Conservation (phyloP, 306 rosid species). For the Medicago arabica region DNA sequence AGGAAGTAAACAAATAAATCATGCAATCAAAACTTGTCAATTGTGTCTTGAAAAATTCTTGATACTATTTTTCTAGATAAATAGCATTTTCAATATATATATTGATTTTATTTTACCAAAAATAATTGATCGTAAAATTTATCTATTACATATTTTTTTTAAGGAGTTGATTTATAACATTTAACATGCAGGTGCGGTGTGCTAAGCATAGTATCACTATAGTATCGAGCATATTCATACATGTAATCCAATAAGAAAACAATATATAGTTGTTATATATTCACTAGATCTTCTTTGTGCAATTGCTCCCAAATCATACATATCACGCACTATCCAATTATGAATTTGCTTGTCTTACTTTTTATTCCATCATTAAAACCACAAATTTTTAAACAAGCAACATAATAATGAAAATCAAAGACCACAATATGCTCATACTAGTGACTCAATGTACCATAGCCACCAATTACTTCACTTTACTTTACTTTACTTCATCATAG, state of each 20-base stretch:
- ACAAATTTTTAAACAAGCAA: conserved; percentile 27
- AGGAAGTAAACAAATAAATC: too few relatives aligned
- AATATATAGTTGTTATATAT: conserved; percentile 39
- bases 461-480: conserved; percentile 1
- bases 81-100: too few relatives aligned
- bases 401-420: conserved; percentile 28
- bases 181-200: background rate
- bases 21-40: too few relatives aligned
- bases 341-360: conserved; percentile 39
- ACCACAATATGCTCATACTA: background rate
- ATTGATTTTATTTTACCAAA: too few relatives aligned
- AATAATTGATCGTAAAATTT: too few relatives aligned
- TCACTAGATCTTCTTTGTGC: conserved; percentile 39
- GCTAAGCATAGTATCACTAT: background rate
- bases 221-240: background rate
- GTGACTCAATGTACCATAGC: background rate
- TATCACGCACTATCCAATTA: conserved; percentile 15
- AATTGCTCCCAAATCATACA: conserved; percentile 31
- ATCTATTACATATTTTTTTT: too few relatives aligned
- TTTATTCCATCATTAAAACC: conserved; percentile 34
- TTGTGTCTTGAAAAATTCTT: too few relatives aligned
- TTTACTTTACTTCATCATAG: conserved; percentile 11
- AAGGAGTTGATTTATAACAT: too few relatives aligned
- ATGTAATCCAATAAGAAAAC: conserved; percentile 39
- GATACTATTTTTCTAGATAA: too few relatives aligned